These are phyloP conservation scores for Brassica balearica DNA, from an alignment of 441 rosid species.

Conservation along the genomic window DNA sequence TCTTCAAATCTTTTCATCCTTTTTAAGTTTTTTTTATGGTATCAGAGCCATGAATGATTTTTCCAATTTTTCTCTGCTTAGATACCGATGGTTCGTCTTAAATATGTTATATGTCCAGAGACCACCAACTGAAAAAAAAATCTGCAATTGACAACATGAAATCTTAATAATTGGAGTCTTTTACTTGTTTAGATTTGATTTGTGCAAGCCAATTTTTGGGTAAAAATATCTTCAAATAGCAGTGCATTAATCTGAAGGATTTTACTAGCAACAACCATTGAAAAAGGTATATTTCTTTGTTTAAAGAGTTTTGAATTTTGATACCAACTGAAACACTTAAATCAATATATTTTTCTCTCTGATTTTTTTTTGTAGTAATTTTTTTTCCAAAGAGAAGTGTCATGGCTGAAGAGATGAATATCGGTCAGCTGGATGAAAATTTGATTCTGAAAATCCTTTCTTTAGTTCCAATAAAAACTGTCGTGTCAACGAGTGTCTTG, in stretches of 20 bases:
- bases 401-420: too few species aligned
- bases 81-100: not conserved
- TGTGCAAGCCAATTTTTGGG: not conserved
- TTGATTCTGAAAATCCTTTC: too few species aligned
- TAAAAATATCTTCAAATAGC: not conserved
- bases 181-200: not conserved
- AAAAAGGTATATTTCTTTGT: slow-evolving; percentile 1
- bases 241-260: not conserved
- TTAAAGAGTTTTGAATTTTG: not conserved
- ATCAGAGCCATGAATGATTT: not conserved
- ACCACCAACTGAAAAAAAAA: not conserved
- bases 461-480: too few species aligned
- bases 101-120: not conserved
- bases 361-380: not conserved
- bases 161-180: not conserved
- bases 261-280: not conserved
- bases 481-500: too few species aligned
- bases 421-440: too few species aligned
- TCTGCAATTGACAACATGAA: not conserved
- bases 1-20: not conserved
- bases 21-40: not conserved
- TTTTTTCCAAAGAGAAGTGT: too few species aligned
- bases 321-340: not conserved
- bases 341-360: not conserved
- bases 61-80: not conserved